Percentiles rank a stretch among this genome's conserved stretches.
Conservation (phyloP, 2,329 filamentous ascomycete species). For the Hymenoscyphus albidus region DNA sequence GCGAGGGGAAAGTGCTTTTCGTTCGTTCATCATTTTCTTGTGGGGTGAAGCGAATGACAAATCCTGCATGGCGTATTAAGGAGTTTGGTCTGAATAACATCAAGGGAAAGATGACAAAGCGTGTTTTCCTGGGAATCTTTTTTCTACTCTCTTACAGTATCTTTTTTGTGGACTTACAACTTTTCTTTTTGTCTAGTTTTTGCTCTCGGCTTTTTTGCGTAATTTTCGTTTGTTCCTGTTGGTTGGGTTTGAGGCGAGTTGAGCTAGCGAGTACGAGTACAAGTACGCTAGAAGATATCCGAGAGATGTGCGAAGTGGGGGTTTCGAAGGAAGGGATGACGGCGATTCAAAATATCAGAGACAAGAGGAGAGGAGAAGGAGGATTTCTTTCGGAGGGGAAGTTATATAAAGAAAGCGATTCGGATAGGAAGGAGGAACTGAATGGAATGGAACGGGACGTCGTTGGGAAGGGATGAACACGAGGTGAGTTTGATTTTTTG, state of each 20-base stretch:
- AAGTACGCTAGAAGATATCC: constrained; percentile 1
- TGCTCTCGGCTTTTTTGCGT: neutral
- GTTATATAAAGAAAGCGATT: neutral
- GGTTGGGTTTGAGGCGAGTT: neutral
- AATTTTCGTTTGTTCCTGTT: neutral
- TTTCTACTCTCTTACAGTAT: neutral
- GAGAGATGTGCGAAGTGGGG: neutral
- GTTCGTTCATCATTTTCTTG: neutral
- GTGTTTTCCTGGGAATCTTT: neutral
- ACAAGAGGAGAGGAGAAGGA: too few relatives aligned
- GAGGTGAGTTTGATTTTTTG: neutral
- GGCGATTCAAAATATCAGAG: neutral
- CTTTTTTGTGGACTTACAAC: too few relatives aligned
- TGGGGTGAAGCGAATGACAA: neutral
- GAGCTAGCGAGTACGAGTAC: neutral
- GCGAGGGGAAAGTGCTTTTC: neutral
- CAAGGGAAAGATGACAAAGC: constrained; percentile 1
- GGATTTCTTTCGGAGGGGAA: neutral
- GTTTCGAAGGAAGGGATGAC: neutral
- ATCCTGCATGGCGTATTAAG: neutral
- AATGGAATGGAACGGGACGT: neutral
- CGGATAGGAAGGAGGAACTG: neutral
- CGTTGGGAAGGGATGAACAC: neutral
- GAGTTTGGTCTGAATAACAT: constrained; percentile 1
- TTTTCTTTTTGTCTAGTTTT: neutral